phyloP scores from a whole-genome alignment of 371 early-diverging fungal species.

The Circinella umbellata region DNA sequence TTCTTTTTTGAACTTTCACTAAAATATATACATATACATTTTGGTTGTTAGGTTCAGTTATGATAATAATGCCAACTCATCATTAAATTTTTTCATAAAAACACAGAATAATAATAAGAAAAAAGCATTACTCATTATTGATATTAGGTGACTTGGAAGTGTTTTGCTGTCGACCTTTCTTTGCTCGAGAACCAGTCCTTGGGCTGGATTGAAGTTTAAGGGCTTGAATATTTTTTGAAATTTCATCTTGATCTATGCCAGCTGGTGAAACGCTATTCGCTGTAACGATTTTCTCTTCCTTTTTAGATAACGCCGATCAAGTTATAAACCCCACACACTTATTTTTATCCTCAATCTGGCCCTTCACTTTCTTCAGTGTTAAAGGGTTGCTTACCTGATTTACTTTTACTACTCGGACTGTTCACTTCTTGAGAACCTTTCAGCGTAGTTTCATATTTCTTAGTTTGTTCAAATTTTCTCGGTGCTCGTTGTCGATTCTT shows the following conservation, averaged over 20 bases:
- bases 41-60: neutral
- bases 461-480: constrained; percentile 84
- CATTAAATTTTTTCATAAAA: too few species aligned
- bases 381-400: constrained; percentile 41
- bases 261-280: neutral
- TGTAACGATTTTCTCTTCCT: neutral
- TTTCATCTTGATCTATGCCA: constrained; percentile 64
- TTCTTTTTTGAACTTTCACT: constrained; percentile 40
- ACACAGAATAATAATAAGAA: too few species aligned
- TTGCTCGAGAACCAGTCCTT: constrained; percentile 34
- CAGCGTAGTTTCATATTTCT: constrained; percentile 76
- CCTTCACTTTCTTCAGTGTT: too few species aligned
- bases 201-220: constrained; percentile 46
- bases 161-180: constrained; percentile 36
- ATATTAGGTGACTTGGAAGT: constrained; percentile 43
- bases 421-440: constrained; percentile 38
- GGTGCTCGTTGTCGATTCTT: constrained; percentile 62
- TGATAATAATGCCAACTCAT: too few species aligned
- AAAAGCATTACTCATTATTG: constrained; percentile 26
- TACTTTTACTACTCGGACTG: constrained; percentile 54
- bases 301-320: too few species aligned
- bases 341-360: too few species aligned
- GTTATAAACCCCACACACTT: neutral
- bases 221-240: constrained; percentile 62
- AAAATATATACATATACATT: neutral